phyloP scores from a whole-genome alignment of 768 basidiomycete genomes.

The Mycena rebaudengoi region DNA sequence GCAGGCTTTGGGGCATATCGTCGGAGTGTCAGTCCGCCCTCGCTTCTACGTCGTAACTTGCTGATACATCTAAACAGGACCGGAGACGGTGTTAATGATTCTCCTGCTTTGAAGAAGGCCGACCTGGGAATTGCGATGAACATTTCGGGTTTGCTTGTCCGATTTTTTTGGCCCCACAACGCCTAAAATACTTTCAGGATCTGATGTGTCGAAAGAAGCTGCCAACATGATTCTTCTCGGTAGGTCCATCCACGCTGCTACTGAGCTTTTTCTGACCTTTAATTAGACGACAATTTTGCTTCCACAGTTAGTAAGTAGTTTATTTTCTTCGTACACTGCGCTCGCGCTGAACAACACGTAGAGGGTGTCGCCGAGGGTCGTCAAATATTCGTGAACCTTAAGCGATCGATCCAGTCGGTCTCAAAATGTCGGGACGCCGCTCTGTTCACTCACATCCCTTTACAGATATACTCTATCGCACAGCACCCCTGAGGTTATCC shows the following conservation, averaged over 20 bases:
- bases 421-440: neutral
- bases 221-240: slow-evolving; percentile 79
- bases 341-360: slow-evolving; percentile 27
- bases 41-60: neutral
- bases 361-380: slow-evolving; percentile 76
- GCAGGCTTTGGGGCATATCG: slow-evolving; percentile 75
- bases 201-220: slow-evolving; percentile 78
- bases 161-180: neutral
- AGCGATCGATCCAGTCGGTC: slow-evolving; percentile 71
- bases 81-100: slow-evolving; percentile 79
- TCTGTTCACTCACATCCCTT: neutral
- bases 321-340: neutral
- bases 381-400: slow-evolving; percentile 75
- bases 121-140: slow-evolving; percentile 82
- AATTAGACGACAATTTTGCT: slow-evolving; percentile 75
- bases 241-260: slow-evolving; percentile 28
- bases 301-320: slow-evolving; percentile 69
- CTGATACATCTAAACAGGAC: slow-evolving; percentile 49
- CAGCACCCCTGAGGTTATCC: slow-evolving; percentile 74
- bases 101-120: slow-evolving; percentile 75
- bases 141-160: slow-evolving; percentile 60
- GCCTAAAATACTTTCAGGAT: slow-evolving; percentile 39
- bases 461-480: slow-evolving; percentile 69
- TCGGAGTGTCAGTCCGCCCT: slow-evolving; percentile 64
- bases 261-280: neutral